These are phyloP conservation scores for Kodamaea derodonti DNA, from an alignment of 1,139 yeast genomes.

Conservation along the genomic window DNA sequence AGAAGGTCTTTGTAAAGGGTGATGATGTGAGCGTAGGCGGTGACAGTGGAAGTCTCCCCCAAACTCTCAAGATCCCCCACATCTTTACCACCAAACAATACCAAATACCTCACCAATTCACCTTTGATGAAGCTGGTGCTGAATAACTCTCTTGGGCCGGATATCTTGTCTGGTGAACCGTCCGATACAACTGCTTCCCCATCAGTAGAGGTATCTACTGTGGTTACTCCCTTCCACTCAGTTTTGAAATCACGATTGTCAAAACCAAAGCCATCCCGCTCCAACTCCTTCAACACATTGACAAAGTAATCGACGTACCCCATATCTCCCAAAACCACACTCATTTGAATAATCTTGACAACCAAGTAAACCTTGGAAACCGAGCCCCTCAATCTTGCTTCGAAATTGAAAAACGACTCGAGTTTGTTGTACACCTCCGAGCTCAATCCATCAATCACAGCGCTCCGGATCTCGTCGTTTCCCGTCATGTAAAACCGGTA, in stretches of 20 bases:
- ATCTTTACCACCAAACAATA: conserved; percentile 5
- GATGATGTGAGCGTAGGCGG: background rate
- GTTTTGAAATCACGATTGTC: conserved; percentile 51
- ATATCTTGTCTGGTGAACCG: conserved; percentile 5
- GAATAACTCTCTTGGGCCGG: conserved; percentile 4
- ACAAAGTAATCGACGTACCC: conserved; percentile 28
- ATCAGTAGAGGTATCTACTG: too few species aligned
- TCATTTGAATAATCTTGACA: conserved; percentile 31
- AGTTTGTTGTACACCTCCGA: conserved; percentile 57
- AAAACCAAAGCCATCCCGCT: conserved; percentile 8
- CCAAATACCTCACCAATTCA: conserved; percentile 11
- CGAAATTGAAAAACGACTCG: conserved; percentile 56
- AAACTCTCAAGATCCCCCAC: background rate
- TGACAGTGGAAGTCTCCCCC: background rate
- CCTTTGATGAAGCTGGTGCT: conserved; percentile 6
- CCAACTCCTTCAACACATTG: conserved; percentile 12
- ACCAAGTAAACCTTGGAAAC: conserved; percentile 31
- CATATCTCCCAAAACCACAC: conserved; percentile 35
- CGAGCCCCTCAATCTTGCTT: conserved; percentile 37
- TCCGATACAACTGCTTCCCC: too few species aligned
- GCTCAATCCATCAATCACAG: conserved; percentile 49
- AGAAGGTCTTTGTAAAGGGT: background rate
- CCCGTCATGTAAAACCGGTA: conserved; percentile 50
- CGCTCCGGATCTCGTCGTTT: conserved; percentile 44
- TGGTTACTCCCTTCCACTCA: conserved; percentile 39